Evolutionary conservation across 2,329 filamentous ascomycete species (phyloP), one percentile per base, ranked within the genome.

Genomic region (Fulvia fulva): DNA sequence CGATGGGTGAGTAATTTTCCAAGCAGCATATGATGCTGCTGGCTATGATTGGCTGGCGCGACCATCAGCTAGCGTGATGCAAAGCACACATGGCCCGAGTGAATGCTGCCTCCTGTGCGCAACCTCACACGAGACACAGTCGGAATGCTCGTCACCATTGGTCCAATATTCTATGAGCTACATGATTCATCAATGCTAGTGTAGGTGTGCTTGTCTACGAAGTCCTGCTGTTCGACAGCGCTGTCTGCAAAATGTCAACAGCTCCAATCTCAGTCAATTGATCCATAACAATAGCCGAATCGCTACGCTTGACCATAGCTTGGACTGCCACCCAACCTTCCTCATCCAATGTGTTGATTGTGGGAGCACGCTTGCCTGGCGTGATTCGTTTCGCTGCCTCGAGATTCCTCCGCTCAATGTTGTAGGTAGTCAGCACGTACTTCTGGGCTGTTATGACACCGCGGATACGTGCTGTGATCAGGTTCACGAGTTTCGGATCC

Each of bases 341-440:
- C 70, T 90, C 89, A 66, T 97, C 93, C 2, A 99, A 81, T 16
- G 88, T 80, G n/a, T 89, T 97, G 66, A 97, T 83, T 1, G 93
- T 97, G 2, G 94, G 90, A 1, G 94, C 92, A 52, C 94, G 88
- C 79, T 94, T 96, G 62, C 94, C 94, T 0, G 94, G 94, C 0
- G 94, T 97, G 72, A 97, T 89, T 66, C 83, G 83, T 49, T 82
- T 84, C 8, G 89, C 92, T 30, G 80, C 78, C 7, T 80, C 70
- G 57, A 99, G 83, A 55, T 84, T 83, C 50, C 76, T 73, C 61
- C 92, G 86, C 66, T 89, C 83, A 59, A 97, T 85, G 77, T 99
- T 99, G 82, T 97, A 99, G 72, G 95, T 91, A 80, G 94, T 97
- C 28, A 97, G 84, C 26, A 97, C 91, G 72, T 89, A 97, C 75